These are phyloP conservation scores for Aleurites moluccanus DNA, from an alignment of 441 rosid genomes.

Conservation along the genomic window DNA sequence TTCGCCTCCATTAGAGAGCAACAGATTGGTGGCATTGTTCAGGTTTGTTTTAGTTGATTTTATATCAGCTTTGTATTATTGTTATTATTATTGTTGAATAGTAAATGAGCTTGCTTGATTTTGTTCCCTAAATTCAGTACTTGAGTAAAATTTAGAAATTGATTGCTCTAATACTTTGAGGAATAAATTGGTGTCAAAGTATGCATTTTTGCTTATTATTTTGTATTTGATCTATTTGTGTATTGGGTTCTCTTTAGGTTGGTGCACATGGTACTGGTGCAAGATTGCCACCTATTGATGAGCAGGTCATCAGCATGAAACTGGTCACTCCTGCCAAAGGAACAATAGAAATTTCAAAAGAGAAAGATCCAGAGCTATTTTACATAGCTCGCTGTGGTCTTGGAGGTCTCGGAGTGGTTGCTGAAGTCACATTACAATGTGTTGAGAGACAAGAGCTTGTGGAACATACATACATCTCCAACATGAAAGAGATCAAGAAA, in stretches of 20 bases:
- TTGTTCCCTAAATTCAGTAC: too few species aligned
- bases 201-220: constrained; percentile 8
- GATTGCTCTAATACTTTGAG: background rate
- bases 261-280: constrained; percentile 99
- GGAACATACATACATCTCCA: constrained; percentile 77
- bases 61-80: background rate
- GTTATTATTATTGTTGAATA: too few species aligned
- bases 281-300: constrained; percentile 92
- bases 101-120: background rate
- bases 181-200: constrained; percentile 1
- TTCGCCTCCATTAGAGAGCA: constrained; percentile 96
- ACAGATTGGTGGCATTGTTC: constrained; percentile 96
- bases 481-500: constrained; percentile 74
- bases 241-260: constrained; percentile 49
- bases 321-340: constrained; percentile 97
- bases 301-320: constrained; percentile 89
- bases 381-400: constrained; percentile 90
- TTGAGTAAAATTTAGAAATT: background rate
- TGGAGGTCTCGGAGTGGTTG: constrained; percentile 96
- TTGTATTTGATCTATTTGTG: constrained; percentile 1
- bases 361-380: constrained; percentile 85
- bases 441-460: constrained; percentile 94
- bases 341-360: constrained; percentile 80
- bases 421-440: constrained; percentile 94
- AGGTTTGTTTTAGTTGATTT: constrained; percentile 34